A percentile compares a stretch with the other conserved stretches of the same genome.
Evolutionary conservation across 2,329 filamentous ascomycete species (phyloP).

Genomic region (Beauveria sp.): DNA sequence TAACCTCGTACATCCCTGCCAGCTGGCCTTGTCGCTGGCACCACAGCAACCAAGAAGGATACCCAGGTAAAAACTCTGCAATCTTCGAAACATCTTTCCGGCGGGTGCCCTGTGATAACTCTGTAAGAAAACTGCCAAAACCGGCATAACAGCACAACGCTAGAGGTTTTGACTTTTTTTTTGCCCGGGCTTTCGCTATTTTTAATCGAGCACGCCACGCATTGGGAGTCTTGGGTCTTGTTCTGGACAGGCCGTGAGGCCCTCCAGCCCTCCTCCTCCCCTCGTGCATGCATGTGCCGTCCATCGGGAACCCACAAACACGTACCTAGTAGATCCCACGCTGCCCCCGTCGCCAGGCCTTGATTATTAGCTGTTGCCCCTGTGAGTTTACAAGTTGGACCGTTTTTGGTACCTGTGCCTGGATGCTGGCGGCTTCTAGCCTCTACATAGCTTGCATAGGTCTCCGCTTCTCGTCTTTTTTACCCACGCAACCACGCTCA

Average conservation of each 20-base stretch:
- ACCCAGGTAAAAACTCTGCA: neutral
- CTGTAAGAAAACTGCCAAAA: neutral
- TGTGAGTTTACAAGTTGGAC: neutral
- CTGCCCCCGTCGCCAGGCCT: no score
- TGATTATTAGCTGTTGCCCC: no score
- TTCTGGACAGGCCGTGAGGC: neutral
- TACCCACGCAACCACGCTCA: neutral
- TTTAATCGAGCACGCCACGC: neutral
- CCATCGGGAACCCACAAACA: neutral
- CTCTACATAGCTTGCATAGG: neutral
- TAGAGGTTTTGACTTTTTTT: neutral
- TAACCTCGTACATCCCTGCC: no score
- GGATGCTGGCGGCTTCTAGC: neutral
- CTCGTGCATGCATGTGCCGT: neutral
- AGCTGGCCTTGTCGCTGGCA: neutral
- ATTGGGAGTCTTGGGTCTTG: no score
- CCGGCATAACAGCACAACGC: neutral
- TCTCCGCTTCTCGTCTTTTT: neutral
- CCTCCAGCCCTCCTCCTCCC: neutral
- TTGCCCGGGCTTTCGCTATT: neutral
- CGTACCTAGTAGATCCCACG: no score
- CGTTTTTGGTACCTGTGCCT: conserved; percentile 2
- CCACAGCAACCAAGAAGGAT: neutral
- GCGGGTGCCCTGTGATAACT: neutral
- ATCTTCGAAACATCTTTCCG: neutral